These are phyloP conservation scores for Magnolia changhungtana DNA, from an alignment of 164 flowering plant species.

Conservation along the genomic window DNA sequence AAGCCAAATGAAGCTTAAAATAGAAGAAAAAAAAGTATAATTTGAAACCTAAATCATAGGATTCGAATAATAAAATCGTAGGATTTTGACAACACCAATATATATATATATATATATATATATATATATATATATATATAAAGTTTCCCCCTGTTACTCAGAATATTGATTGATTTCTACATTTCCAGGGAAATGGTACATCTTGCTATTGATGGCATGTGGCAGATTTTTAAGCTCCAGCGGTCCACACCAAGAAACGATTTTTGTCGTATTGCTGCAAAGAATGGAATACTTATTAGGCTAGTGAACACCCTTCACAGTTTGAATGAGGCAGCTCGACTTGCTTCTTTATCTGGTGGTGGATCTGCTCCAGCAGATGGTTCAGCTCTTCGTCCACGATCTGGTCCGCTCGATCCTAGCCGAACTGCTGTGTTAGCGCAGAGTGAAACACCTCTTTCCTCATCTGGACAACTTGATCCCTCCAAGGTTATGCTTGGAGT, in stretches of 20 bases:
- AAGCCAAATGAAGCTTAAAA: no score
- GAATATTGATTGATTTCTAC: conserved; percentile 10
- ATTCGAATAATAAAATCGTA: no score
- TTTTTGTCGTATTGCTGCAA: conserved; percentile 97
- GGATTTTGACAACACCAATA: no score
- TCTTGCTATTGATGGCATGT: conserved; percentile 97
- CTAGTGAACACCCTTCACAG: conserved; percentile 93
- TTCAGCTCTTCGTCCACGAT: conserved; percentile 50
- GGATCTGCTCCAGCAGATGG: conserved; percentile 54
- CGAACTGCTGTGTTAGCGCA: conserved; percentile 35
- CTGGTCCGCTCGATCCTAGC: conserved; percentile 67
- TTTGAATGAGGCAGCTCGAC: conserved; percentile 93
- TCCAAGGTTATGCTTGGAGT: conserved; percentile 44
- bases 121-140: no score
- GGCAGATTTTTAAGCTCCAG: conserved; percentile 99
- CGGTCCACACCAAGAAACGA: conserved; percentile 88
- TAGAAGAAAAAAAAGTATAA: no score
- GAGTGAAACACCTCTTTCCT: conserved; percentile 36
- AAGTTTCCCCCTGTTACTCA: background rate
- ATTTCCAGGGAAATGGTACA: conserved; percentile 95
- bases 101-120: no score
- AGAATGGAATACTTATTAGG: conserved; percentile 87
- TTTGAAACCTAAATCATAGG: no score
- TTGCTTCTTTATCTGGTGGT: conserved; percentile 67
- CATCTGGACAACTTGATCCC: conserved; percentile 50